A percentile compares a stretch with the other conserved stretches of the same genome.
phyloP scores from a whole-genome alignment of 1,139 yeast species.

The Diutina neorugosa region DNA sequence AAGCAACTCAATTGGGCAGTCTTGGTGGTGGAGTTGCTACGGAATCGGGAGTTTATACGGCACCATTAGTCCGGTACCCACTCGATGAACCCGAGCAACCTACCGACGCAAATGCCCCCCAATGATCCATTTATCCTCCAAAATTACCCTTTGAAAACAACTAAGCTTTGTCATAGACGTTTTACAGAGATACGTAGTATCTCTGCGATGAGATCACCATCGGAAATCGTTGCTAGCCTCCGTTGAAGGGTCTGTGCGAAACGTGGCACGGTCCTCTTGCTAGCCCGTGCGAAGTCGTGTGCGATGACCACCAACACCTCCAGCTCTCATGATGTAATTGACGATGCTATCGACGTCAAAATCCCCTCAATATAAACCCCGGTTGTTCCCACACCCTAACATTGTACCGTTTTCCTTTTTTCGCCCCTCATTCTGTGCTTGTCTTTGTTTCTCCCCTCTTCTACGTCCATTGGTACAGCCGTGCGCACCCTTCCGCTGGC shows the following conservation, averaged over 20 bases:
- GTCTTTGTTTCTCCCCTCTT: not conserved
- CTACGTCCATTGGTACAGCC: not conserved
- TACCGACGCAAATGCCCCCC: too few relatives aligned
- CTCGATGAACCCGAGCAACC: not conserved
- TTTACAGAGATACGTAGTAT: too few relatives aligned
- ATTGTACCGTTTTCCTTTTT: too few relatives aligned
- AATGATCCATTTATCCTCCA: too few relatives aligned
- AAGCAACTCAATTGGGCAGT: not conserved
- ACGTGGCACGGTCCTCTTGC: not conserved
- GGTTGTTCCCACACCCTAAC: too few relatives aligned
- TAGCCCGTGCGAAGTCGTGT: not conserved
- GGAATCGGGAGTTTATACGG: not conserved
- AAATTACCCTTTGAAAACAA: too few relatives aligned
- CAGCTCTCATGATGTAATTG: too few relatives aligned
- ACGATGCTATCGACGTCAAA: too few relatives aligned
- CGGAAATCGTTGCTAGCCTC: not conserved
- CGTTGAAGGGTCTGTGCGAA: not conserved
- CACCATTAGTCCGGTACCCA: not conserved
- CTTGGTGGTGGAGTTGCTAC: not conserved
- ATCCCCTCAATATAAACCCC: not conserved
- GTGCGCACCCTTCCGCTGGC: not conserved
- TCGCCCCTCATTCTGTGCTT: too few relatives aligned
- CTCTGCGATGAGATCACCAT: too few relatives aligned
- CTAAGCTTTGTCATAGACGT: too few relatives aligned
- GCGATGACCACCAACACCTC: not conserved